Conservation (phyloP, 1,284 basidiomycete species). For the Pseudozyma sp. region DNA sequence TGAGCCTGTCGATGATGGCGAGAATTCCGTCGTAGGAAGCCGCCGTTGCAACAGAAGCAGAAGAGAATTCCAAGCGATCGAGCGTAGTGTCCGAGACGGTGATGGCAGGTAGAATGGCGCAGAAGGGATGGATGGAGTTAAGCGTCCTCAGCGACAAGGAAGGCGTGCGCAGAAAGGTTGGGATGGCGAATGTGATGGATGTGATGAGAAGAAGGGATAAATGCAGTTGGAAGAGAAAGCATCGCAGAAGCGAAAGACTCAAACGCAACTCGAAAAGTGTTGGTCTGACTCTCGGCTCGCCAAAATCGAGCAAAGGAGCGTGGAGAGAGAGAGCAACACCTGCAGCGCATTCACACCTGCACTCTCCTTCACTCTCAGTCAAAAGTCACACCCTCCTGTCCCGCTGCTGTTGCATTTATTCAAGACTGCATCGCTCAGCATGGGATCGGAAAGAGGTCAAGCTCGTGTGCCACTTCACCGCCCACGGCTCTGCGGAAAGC, state of each 20-base stretch:
- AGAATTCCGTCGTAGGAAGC: too few species aligned
- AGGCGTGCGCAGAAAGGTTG: not conserved
- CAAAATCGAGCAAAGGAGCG: not conserved
- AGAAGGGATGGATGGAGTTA: too few species aligned
- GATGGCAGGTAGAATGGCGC: too few species aligned
- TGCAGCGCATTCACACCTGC: not conserved
- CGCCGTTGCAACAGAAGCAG: too few species aligned
- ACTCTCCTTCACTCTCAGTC: not conserved
- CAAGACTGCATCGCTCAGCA: not conserved
- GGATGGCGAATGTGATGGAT: not conserved
- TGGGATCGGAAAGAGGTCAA: not conserved
- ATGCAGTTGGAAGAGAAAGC: constrained; percentile 11
- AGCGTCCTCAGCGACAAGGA: too few species aligned
- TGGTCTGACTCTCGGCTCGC: constrained; percentile 8
- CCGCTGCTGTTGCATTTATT: not conserved
- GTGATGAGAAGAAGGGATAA: constrained; percentile 3
- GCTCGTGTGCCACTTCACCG: too few species aligned
- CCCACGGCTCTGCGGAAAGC: too few species aligned
- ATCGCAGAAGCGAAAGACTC: not conserved
- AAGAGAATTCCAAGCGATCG: too few species aligned
- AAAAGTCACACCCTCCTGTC: not conserved
- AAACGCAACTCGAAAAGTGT: not conserved
- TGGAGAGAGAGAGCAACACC: not conserved
- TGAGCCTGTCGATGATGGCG: too few species aligned
- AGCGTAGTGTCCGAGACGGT: too few species aligned